Percentiles rank a stretch among this genome's conserved stretches.
These are phyloP conservation scores for Trichophyton equinum DNA, from an alignment of 2,329 filamentous ascomycete species.

Conservation along the genomic window DNA sequence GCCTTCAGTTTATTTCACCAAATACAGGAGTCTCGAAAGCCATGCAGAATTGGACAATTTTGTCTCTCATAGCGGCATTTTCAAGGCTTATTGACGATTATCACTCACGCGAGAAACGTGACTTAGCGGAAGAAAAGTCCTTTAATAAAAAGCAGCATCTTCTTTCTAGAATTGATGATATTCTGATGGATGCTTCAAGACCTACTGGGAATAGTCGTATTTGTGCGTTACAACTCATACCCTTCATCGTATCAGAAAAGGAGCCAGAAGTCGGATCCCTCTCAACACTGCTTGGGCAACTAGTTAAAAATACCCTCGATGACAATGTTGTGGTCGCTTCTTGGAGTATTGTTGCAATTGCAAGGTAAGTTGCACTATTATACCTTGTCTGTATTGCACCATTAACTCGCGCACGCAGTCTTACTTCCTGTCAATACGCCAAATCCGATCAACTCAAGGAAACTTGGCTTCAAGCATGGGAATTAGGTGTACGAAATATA, in stretches of 20 bases:
- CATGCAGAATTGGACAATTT: conserved; percentile 29
- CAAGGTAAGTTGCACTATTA: conserved; percentile 47
- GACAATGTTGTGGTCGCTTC: conserved; percentile 55
- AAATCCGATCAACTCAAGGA: conserved; percentile 30
- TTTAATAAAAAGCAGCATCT: conserved; percentile 26
- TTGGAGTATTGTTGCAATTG: conserved; percentile 75
- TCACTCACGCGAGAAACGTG: conserved; percentile 7
- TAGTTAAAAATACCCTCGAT: conserved; percentile 51
- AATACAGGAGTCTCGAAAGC: conserved; percentile 25
- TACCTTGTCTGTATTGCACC: not conserved
- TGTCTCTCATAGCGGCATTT: conserved; percentile 30
- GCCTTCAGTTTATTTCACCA: conserved; percentile 26
- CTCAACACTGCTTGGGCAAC: conserved; percentile 43
- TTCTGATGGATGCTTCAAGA: conserved; percentile 25
- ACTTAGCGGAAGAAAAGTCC: conserved; percentile 11
- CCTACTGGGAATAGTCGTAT: conserved; percentile 30
- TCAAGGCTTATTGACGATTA: conserved; percentile 28
- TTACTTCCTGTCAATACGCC: conserved; percentile 24
- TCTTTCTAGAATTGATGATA: conserved; percentile 25
- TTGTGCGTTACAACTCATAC: conserved; percentile 43
- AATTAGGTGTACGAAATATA: conserved; percentile 56
- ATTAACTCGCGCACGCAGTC: conserved; percentile 16
- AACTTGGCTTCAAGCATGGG: conserved; percentile 64
- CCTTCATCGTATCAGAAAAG: conserved; percentile 38
- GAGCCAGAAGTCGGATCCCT: conserved; percentile 42